Percentiles rank a stretch among this genome's conserved stretches.
Evolutionary conservation across 2,329 filamentous ascomycete genomes (phyloP).

Genomic region (Verticillium klebahnii): DNA sequence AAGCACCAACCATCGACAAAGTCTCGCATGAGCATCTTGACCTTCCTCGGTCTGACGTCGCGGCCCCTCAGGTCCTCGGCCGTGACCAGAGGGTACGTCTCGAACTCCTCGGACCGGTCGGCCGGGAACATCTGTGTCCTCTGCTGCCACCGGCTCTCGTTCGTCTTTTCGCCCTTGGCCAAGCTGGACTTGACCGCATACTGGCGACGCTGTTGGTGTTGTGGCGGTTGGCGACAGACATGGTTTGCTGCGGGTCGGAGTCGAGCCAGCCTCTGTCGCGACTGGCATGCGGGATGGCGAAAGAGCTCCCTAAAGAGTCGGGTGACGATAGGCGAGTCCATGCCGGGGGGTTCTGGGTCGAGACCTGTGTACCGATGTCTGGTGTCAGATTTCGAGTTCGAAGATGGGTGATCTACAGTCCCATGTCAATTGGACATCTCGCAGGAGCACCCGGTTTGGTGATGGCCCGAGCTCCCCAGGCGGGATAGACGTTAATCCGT

Average conservation of each 20-base stretch:
- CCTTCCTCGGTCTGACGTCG: constrained; percentile 72
- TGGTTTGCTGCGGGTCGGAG: constrained; percentile 20
- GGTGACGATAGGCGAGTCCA: constrained; percentile 78
- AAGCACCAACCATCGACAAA: constrained; percentile 78
- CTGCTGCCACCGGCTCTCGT: constrained; percentile 81
- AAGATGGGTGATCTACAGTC: background rate
- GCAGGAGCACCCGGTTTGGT: constrained; percentile 3
- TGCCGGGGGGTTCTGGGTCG: constrained; percentile 27
- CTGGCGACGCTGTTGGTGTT: constrained; percentile 22
- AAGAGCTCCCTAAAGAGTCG: constrained; percentile 85
- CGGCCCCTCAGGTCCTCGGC: constrained; percentile 70
- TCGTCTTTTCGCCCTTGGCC: constrained; percentile 27
- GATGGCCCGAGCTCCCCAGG: constrained; percentile 18
- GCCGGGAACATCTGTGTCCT: constrained; percentile 68
- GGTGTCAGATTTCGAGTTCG: background rate
- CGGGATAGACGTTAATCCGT: constrained; percentile 14
- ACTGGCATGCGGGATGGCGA: constrained; percentile 63
- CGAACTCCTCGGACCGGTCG: constrained; percentile 77
- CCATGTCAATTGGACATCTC: constrained; percentile 3
- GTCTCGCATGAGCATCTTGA: constrained; percentile 96
- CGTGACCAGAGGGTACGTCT: constrained; percentile 78
- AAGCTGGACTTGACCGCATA: constrained; percentile 13
- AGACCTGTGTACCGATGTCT: background rate
- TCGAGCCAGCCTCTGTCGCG: constrained; percentile 31
- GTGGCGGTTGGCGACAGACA: constrained; percentile 9